Base-by-base conservation (phyloP, 148 eudicot genomes). In the Vaccinium vitisidaea region DNA sequence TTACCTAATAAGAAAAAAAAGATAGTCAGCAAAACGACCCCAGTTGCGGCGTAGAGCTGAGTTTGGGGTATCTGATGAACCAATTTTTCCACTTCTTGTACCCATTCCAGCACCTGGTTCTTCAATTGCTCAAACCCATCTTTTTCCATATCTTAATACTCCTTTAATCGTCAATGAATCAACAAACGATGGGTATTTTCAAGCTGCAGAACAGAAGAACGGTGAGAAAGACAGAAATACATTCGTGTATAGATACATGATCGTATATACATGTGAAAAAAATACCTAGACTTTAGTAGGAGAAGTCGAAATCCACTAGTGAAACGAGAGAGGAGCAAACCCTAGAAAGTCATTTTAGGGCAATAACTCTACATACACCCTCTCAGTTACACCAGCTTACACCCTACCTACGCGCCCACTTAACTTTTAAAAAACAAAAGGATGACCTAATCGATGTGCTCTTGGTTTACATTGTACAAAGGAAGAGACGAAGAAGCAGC, bases 91-190 rank as follows among this genome's bases (percentile, higher is more conserved):
- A 89, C 90, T 85, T 83, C 80, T 32, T 63, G 80, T 25, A 77
- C 8, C 83, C 87, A 75, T 59, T 89, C 90, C 75, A 85, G 86
- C 39, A 83, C 43, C 75, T 88, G 79, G 67, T 52, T 54, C 85
- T 89, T 89, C 90, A 89, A 86, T n/a, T 91, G 84, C 89, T 89
- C 91, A 84, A 90, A 9, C 19, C 79, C 85, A 32, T 86, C 91
- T 82, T 75, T 83, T 75, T 86, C 87, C 84, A 85, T 82, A 2
- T 48, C 69, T 82, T 1, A 18, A 79, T 13, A 25, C 12, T 52
- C 46, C 43, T 39, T 13, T 36, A 49, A 32, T 25, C 8, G 43
- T 82, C 27, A 32, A 69, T 18, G 30, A 70, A 6, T 43, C 1
- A 61, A 63, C 3, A 61, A 39, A 43, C 46, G 6, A 43, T 5